Evolutionary conservation across 2,329 filamentous ascomycete genomes (phyloP).

Genomic region (Nemania bipapillata): DNA sequence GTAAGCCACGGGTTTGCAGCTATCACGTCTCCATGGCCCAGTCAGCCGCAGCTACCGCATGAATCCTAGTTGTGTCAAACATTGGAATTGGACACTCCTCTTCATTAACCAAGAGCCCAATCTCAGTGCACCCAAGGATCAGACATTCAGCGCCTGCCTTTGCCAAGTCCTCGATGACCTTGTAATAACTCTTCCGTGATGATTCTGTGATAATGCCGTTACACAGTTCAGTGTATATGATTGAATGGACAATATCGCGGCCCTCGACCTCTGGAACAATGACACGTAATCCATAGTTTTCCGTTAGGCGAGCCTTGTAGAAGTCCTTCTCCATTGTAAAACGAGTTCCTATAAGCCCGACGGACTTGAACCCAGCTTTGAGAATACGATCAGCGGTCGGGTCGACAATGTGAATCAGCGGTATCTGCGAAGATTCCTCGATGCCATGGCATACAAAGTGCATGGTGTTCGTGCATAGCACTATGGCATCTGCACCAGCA

Average conservation of each 20-base stretch:
- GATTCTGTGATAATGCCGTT: constrained; percentile 36
- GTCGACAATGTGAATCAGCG: constrained; percentile 39
- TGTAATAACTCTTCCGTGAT: constrained; percentile 36
- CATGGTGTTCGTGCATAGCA: constrained; percentile 42
- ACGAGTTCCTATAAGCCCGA: constrained; percentile 41
- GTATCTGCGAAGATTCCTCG: constrained; percentile 25
- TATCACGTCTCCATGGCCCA: constrained; percentile 31
- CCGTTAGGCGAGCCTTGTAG: constrained; percentile 37
- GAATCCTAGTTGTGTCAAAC: constrained; percentile 35
- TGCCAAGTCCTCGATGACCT: constrained; percentile 36
- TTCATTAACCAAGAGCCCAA: constrained; percentile 35
- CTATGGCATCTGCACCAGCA: constrained; percentile 40
- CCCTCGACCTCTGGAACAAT: constrained; percentile 39
- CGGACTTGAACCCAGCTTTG: constrained; percentile 30
- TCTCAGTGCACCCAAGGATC: constrained; percentile 45
- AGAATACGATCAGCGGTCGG: constrained; percentile 37
- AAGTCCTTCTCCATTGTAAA: constrained; percentile 46
- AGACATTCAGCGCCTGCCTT: constrained; percentile 39
- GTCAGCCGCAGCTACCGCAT: constrained; percentile 34
- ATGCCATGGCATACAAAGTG: constrained; percentile 36
- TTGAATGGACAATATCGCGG: constrained; percentile 35
- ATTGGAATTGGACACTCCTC: constrained; percentile 26
- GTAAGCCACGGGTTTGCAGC: background rate
- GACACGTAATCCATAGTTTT: constrained; percentile 40
- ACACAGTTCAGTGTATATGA: constrained; percentile 41